A percentile compares a stretch with the other conserved stretches of the same genome.
Evolutionary conservation across 2,329 filamentous ascomycete genomes (phyloP).

Genomic region (Nigrograna mackinnonii): DNA sequence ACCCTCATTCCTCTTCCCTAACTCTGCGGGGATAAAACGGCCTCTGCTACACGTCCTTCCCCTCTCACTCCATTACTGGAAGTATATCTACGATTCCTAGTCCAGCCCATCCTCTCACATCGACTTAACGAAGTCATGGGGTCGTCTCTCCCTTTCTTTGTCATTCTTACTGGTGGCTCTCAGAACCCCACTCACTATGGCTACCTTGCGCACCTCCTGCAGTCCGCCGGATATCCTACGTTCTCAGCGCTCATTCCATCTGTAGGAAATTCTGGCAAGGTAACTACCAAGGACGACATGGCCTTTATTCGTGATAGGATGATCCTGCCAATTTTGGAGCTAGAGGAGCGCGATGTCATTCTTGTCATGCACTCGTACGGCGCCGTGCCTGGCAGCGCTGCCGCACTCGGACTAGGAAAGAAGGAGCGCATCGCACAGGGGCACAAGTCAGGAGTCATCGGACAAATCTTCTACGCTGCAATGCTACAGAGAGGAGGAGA

Average conservation of each 20-base stretch:
- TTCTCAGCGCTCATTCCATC: not conserved
- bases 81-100: too few relatives aligned
- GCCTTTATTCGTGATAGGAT: not conserved
- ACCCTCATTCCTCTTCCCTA: too few relatives aligned
- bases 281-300: conserved; percentile 1
- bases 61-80: too few relatives aligned
- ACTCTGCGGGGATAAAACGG: too few relatives aligned
- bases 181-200: not conserved
- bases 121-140: not conserved
- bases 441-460: not conserved
- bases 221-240: not conserved
- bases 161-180: not conserved
- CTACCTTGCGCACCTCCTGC: not conserved
- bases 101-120: too few relatives aligned
- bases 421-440: not conserved
- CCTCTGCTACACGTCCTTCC: too few relatives aligned
- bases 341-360: not conserved
- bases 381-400: not conserved
- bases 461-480: not conserved
- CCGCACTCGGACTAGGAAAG: not conserved
- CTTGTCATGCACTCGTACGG: conserved; percentile 1
- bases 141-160: not conserved
- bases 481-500: not conserved
- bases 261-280: not conserved
- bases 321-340: not conserved